Base-by-base conservation (phyloP, 2,329 filamentous ascomycete genomes). In the Lizonia empirigonia region DNA sequence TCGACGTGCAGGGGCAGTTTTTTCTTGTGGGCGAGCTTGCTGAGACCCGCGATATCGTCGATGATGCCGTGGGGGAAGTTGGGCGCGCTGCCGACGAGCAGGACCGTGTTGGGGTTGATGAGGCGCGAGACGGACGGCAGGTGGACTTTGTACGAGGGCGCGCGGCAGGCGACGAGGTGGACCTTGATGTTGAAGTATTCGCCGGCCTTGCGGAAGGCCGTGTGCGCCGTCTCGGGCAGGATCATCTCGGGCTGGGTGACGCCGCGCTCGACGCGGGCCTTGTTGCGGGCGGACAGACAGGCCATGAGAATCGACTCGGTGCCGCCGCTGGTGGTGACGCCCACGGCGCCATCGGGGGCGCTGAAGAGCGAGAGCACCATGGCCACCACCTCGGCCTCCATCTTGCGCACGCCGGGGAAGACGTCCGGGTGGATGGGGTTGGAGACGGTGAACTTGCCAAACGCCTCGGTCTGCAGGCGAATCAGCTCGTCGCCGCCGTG, bases 11-110 rank as follows among this genome's bases (percentile, higher is more conserved):
- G 84, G 15, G 91, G 92, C 19, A 97, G 79, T 68, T 87, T 88
- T 70, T 89, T 87, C 68, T 86, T 86, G 26, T 88, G 70, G 0
- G 94, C 94, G 5, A 99, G 82, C 53, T 86, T 88, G 47, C 92
- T 96, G 33, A 99, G 85, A 1, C 85, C 83, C 0, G 88, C 77
- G 63, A 99, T 97, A 73, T 97, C 91, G 74, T 99, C 94, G 59
- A 99, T 94, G 70, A 99, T 96, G 55, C 94, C 94, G 72, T 99
- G 94, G 29, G 94, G 94, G 76, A 97, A 99, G 80, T 97, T 99
- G 52, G 94, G 94, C 0, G 94, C 92, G 2, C 90, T 96, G 38
- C 94, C 94, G 42, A 97, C 94, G 4, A 99, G 86, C 22, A 99
- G 80, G 54, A 97, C 78, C 3, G 94, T 99, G 78, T 99, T 99